Evolutionary conservation across 2,329 filamentous ascomycete genomes (phyloP), one percentile per base, ranked within the genome.

Genomic region (Exserohilum rostratum): DNA sequence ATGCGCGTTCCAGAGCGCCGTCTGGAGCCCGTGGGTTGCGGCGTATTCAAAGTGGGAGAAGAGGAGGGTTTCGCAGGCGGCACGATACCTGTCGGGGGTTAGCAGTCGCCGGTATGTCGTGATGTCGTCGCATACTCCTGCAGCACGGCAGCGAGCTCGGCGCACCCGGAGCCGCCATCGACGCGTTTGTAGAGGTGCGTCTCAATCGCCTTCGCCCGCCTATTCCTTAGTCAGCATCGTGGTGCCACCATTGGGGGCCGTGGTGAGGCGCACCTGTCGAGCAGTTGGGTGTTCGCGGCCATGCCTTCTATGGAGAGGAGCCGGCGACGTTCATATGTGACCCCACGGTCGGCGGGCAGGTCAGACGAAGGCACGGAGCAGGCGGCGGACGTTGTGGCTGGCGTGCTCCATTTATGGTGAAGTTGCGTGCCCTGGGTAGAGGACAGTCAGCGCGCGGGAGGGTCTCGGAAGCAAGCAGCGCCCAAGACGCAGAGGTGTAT

Each of bases 1-100:
- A 76, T 98, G 93, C 48, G 86, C 83, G 57, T 86, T 81, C 93
- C 93, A 98, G 42, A 98, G 83, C 57, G 81, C 83, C 53, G 80
- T 76, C 73, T 96, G 91, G 47, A 89, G 83, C 52, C 86, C 82
- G 58, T 86, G 82, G 59, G 80, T 78, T 57, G 80, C 81, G 46
- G 88, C 87, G 76, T 84, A 86, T 60, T 85, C 80, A 68, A 90
- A 86, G 74, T 96, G 87, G 70, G 83, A 78, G 70, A 91, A 90
- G 55, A 93, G 87, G 52, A 86, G 84, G 61, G 84, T 82, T 70
- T 93, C 87, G 71, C 88, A 93, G 55, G 85, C 83, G 45, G 87
- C 78, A 62, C 91, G 90, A 73, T 90, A 87, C 64, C 87, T 90
- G 67, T 59, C 13, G 15, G 9, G 22, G 34, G 42, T 71, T 44